These are phyloP conservation scores for Firmiana major DNA, from an alignment of 345 rosid species.

Conservation along the genomic window DNA sequence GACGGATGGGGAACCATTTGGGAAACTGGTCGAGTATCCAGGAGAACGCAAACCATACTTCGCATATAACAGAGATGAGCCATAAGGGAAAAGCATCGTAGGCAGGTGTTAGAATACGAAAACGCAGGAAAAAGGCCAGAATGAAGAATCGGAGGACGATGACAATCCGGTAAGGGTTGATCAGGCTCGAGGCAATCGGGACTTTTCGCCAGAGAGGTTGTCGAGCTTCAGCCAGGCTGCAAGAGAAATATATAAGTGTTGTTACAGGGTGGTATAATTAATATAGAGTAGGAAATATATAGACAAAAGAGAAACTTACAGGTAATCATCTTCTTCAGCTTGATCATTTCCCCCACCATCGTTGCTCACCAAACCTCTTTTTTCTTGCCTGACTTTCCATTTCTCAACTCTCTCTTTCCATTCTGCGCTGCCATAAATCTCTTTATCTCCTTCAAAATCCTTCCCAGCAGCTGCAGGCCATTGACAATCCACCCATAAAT, in stretches of 20 bases:
- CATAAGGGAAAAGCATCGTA: slow-evolving; percentile 83
- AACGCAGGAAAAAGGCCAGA: slow-evolving; percentile 80
- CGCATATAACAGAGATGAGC: slow-evolving; percentile 91
- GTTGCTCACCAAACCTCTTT: slow-evolving; percentile 70
- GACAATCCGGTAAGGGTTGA: slow-evolving; percentile 93
- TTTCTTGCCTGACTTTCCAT: slow-evolving; percentile 90
- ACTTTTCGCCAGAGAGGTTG: slow-evolving; percentile 93
- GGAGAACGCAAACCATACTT: slow-evolving; percentile 90
- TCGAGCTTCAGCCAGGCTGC: slow-evolving; percentile 93
- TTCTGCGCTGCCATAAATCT: slow-evolving; percentile 59
- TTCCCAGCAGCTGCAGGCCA: slow-evolving; percentile 46
- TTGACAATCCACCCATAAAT: not conserved
- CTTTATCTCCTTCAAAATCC: slow-evolving; percentile 79
- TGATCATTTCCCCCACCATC: slow-evolving; percentile 51
- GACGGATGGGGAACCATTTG: slow-evolving; percentile 87
- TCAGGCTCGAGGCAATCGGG: slow-evolving; percentile 80
- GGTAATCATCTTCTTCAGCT: slow-evolving; percentile 73
- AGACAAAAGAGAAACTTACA: slow-evolving; percentile 46
- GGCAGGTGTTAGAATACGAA: slow-evolving; percentile 87
- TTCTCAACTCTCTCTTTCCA: slow-evolving; percentile 95
- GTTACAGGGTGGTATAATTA: not conserved
- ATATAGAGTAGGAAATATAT: no score
- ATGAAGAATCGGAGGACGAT: slow-evolving; percentile 76
- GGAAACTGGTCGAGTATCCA: slow-evolving; percentile 99
- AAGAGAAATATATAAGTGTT: not conserved